phyloP scores from a whole-genome alignment of 768 basidiomycete genomes.

The Mrakia frigida region DNA sequence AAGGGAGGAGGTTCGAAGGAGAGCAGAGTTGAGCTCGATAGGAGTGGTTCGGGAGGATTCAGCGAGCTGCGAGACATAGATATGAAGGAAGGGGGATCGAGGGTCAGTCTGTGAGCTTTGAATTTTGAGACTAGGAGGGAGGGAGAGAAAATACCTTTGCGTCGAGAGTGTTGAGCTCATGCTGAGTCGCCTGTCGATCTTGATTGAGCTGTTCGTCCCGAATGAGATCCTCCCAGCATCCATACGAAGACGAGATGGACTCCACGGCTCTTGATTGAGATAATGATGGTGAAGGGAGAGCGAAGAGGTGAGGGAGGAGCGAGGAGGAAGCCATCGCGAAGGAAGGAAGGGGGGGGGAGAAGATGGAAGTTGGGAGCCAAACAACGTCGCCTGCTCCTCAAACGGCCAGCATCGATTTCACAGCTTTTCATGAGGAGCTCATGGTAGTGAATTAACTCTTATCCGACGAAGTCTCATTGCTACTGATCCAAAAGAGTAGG shows the following conservation, averaged over 20 bases:
- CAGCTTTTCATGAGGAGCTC: too few relatives aligned
- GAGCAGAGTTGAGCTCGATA: neutral
- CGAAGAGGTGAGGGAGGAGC: neutral
- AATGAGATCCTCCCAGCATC: conserved; percentile 13
- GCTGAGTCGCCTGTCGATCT: neutral
- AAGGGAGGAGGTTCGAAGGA: conserved; percentile 8
- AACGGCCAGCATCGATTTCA: too few relatives aligned
- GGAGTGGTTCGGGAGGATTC: neutral
- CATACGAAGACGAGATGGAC: neutral
- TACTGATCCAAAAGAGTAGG: too few relatives aligned
- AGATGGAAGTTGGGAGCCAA: neutral
- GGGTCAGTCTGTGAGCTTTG: neutral
- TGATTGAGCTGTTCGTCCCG: conserved; percentile 12
- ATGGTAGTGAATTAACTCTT: too few relatives aligned
- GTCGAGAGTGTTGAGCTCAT: neutral
- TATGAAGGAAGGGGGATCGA: neutral
- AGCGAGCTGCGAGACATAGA: neutral
- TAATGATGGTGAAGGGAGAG: neutral
- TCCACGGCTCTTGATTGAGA: neutral
- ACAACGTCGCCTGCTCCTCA: too few relatives aligned
- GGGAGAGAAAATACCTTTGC: neutral
- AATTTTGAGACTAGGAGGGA: neutral
- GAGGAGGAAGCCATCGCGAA: neutral
- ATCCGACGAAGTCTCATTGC: too few relatives aligned
- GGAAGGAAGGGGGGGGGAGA: neutral